Evolutionary conservation across 75 land plant genomes (phyloP).

Genomic region (Pinus taeda): DNA sequence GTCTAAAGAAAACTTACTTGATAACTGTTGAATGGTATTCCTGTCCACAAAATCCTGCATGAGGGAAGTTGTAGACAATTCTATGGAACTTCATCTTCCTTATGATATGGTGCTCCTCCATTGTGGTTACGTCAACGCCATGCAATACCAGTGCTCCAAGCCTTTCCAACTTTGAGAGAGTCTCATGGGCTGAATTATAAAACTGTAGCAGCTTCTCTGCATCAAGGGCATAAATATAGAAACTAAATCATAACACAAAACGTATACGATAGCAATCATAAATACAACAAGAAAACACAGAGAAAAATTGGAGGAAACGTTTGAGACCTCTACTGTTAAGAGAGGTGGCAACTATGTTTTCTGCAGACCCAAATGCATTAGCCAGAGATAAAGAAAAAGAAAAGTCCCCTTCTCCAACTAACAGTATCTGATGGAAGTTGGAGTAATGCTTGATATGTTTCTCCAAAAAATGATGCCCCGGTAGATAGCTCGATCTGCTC

Average conservation of each 20-base stretch:
- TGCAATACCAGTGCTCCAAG: constrained; percentile 20
- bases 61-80: constrained; percentile 61
- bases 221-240: too few relatives aligned
- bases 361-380: constrained; percentile 23
- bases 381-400: constrained; percentile 35
- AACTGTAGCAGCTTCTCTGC: too few relatives aligned
- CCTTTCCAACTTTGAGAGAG: constrained; percentile 9
- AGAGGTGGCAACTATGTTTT: constrained; percentile 36
- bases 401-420: constrained; percentile 55
- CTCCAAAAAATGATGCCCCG: background rate
- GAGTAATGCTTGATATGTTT: constrained; percentile 16
- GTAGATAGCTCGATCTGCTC: too few relatives aligned
- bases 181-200: too few relatives aligned
- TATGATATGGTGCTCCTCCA: constrained; percentile 22
- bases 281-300: too few relatives aligned
- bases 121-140: constrained; percentile 33
- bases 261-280: too few relatives aligned
- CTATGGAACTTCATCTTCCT: constrained; percentile 29
- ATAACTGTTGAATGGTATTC: constrained; percentile 21
- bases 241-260: too few relatives aligned
- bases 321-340: constrained; percentile 13
- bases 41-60: constrained; percentile 35
- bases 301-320: too few relatives aligned
- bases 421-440: constrained; percentile 16
- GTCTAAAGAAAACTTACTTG: constrained; percentile 8